Evolutionary conservation across 1,139 yeast species (phyloP), one percentile per base, ranked within the genome.

Genomic region (Waltiozyma sp.): DNA sequence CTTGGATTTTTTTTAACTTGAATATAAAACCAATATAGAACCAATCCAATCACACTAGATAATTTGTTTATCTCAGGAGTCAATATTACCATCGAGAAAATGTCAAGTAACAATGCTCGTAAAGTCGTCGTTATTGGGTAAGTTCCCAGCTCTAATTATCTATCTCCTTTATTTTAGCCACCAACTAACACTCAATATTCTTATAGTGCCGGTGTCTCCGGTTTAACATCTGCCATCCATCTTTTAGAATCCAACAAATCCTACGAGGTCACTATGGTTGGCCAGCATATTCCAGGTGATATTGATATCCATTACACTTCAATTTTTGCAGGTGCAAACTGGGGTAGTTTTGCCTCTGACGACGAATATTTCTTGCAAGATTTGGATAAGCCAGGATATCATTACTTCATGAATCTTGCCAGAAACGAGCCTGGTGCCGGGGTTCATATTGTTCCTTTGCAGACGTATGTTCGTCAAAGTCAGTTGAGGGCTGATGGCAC

Each of bases 311-410:
- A 73, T 42, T 84, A 78, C 57, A 79, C 93, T 2, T 80, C 88
- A 1, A 93, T 93, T 1, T 80, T 81, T 72, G 89, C 89, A 1
- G 86, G 86, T n/a, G 86, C 83, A 2, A 64, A 64, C 44, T 64
- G 80, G 55, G 76, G 84, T 3, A 74, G 81, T 54, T 78, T 80
- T 44, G 71, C 84, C 0, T 82, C 78, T 1, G 69, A 70, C 48
- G 81, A 75, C 50, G 65, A 68, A 2, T 49, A 54, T 4, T 77
- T 75, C 39, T 55, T 58, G 14, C 61, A 66, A 38, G 79, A 75
- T 42, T 58, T 66, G 28, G 64, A 64, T 43, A 61, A 71, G 44
- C 65, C 79, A 0, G 79, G 86, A 0, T 73, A 71, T 46, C 42
- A 51, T 10, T 62, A 63, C 44, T 76, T 80, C 54, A 59, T 65